Evolutionary conservation across 2,329 filamentous ascomycete genomes (phyloP).

Genomic region (Aspergillus sclerotialis): DNA sequence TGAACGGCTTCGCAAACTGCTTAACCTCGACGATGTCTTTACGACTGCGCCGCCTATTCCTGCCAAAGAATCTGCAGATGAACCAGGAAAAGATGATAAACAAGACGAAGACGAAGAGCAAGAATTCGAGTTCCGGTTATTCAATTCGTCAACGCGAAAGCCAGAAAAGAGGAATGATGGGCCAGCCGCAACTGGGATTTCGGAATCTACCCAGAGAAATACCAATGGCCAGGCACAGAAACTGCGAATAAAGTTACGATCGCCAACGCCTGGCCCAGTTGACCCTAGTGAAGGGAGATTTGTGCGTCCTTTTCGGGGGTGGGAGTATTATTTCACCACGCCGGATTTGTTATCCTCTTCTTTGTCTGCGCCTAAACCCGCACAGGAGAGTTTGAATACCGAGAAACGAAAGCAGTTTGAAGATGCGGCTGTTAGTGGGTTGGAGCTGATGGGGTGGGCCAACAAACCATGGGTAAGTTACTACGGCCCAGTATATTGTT

Average conservation of each 20-base stretch:
- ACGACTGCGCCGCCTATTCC: neutral
- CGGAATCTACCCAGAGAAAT: no score
- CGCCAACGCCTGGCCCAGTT: constrained; percentile 27
- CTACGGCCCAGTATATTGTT: no score
- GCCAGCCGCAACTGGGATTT: no score
- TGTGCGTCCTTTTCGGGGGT: constrained; percentile 34
- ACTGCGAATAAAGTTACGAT: constrained; percentile 32
- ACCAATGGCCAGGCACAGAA: no score
- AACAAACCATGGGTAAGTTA: constrained; percentile 29
- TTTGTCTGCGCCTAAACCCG: neutral
- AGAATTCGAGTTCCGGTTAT: constrained; percentile 39
- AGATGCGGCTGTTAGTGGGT: constrained; percentile 29
- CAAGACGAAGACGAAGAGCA: constrained; percentile 29
- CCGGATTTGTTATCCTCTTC: constrained; percentile 20
- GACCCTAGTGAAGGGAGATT: constrained; percentile 27
- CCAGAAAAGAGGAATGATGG: neutral
- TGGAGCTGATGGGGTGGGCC: constrained; percentile 24
- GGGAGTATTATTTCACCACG: constrained; percentile 36
- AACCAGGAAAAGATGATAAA: neutral
- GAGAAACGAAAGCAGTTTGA: constrained; percentile 24
- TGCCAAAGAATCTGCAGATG: no score
- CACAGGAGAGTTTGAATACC: constrained; percentile 9
- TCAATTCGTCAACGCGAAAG: constrained; percentile 14
- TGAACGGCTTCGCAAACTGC: constrained; percentile 24
- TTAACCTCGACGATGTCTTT: constrained; percentile 23